Evolutionary conservation across 2,329 filamentous ascomycete genomes (phyloP).

Genomic region (Verruconis gallopava): DNA sequence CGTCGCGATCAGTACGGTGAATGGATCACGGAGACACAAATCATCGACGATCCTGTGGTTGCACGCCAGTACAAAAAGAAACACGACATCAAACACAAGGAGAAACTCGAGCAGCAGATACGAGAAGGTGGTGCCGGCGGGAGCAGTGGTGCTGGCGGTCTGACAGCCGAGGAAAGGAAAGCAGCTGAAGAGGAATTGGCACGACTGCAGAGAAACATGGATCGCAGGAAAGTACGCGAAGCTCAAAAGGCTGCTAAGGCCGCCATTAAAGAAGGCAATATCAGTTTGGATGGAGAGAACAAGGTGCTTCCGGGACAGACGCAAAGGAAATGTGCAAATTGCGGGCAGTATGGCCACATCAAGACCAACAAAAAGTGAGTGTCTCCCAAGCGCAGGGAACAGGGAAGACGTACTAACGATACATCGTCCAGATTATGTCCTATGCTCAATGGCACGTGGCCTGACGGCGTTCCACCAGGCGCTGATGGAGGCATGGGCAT

Average conservation of each 20-base stretch:
- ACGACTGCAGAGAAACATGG: constrained; percentile 81
- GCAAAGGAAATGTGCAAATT: constrained; percentile 88
- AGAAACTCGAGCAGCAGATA: neutral
- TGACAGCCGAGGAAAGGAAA: neutral
- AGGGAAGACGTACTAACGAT: constrained; percentile 10
- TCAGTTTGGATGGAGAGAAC: neutral
- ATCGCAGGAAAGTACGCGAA: constrained; percentile 78
- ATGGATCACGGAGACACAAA: constrained; percentile 43
- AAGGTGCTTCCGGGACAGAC: constrained; percentile 23
- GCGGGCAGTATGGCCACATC: constrained; percentile 92
- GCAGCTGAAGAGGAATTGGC: constrained; percentile 58
- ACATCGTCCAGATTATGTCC: constrained; percentile 55
- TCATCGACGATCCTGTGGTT: constrained; percentile 68
- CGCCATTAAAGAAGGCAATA: neutral
- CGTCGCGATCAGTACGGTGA: constrained; percentile 52
- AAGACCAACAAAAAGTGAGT: constrained; percentile 96
- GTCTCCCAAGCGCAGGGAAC: constrained; percentile 8
- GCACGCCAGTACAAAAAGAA: constrained; percentile 80
- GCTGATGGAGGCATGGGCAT: neutral
- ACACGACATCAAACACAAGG: constrained; percentile 17
- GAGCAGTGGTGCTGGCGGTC: neutral
- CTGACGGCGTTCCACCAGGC: constrained; percentile 3
- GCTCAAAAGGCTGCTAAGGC: constrained; percentile 52
- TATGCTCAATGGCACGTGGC: constrained; percentile 54
- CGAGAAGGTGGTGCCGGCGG: neutral